Percentiles rank a stretch among this genome's conserved stretches.
These are phyloP conservation scores for Trifolium dubium DNA, from an alignment of 306 rosid genomes.

Conservation along the genomic window DNA sequence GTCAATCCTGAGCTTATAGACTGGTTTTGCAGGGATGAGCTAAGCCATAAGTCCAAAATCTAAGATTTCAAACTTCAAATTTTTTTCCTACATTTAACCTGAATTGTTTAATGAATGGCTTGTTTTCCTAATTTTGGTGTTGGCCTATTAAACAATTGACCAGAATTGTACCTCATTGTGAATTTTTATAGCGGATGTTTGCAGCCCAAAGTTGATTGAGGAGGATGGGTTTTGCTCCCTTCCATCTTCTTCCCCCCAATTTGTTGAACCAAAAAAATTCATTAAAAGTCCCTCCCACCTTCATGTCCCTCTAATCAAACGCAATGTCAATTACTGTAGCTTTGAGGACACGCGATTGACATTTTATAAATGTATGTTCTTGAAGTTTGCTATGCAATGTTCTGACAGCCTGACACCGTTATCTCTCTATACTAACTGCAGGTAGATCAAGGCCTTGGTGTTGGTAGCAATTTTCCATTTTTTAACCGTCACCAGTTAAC, in stretches of 20 bases:
- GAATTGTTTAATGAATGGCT: neutral
- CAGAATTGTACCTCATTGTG: conserved; percentile 6
- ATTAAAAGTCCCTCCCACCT: neutral
- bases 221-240: conserved; percentile 21
- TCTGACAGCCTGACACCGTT: neutral
- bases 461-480: conserved; percentile 92
- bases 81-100: neutral
- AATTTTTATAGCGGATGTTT: neutral
- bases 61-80: neutral
- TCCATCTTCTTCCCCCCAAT: neutral
- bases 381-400: conserved; percentile 19
- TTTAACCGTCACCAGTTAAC: conserved; percentile 98
- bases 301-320: conserved; percentile 1
- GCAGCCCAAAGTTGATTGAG: neutral
- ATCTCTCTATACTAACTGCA: conserved; percentile 44
- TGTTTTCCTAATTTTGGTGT: neutral
- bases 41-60: neutral
- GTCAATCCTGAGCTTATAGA: neutral
- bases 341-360: conserved; percentile 17
- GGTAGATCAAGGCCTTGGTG: conserved; percentile 96
- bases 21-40: neutral
- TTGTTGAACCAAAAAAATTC: neutral
- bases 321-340: neutral
- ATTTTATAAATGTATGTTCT: conserved; percentile 16
- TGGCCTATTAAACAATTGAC: neutral